Evolutionary conservation across 192 early-diverging fungal species (phyloP).

Genomic region (Oehlia diaphana): DNA sequence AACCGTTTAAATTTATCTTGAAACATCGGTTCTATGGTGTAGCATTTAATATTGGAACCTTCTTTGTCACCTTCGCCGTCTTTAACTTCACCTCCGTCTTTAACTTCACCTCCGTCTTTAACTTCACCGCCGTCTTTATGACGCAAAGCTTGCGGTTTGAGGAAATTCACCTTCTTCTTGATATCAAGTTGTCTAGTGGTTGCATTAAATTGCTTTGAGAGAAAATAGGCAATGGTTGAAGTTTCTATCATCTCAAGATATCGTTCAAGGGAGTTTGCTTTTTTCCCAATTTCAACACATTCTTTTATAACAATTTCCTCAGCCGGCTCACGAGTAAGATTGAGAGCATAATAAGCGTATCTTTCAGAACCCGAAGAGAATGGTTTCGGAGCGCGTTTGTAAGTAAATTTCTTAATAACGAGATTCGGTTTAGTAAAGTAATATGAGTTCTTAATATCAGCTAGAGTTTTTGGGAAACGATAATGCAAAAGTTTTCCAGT

Average conservation of each 20-base stretch:
- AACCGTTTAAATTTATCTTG: not conserved
- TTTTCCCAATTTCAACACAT: not conserved
- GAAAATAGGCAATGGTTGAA: not conserved
- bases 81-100: no score
- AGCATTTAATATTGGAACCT: not conserved
- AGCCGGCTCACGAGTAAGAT: not conserved
- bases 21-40: slow-evolving; percentile 8
- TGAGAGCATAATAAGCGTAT: not conserved
- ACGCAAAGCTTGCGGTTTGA: not conserved
- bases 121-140: not conserved
- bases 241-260: slow-evolving; percentile 20
- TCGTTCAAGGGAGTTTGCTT: slow-evolving; percentile 4
- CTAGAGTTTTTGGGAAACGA: no score
- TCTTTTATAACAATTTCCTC: slow-evolving; percentile 10
- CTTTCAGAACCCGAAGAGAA: no score
- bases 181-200: not conserved
- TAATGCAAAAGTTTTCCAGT: no score
- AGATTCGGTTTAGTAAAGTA: no score
- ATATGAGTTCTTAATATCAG: no score
- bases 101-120: no score
- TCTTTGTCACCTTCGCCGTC: no score
- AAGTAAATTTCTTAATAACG: no score
- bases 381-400: no score
- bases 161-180: slow-evolving; percentile 11
- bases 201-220: slow-evolving; percentile 8